Evolutionary conservation across 2,329 filamentous ascomycete genomes (phyloP), one percentile per base, ranked within the genome.

Genomic region (Pleurostoma richardsiae): DNA sequence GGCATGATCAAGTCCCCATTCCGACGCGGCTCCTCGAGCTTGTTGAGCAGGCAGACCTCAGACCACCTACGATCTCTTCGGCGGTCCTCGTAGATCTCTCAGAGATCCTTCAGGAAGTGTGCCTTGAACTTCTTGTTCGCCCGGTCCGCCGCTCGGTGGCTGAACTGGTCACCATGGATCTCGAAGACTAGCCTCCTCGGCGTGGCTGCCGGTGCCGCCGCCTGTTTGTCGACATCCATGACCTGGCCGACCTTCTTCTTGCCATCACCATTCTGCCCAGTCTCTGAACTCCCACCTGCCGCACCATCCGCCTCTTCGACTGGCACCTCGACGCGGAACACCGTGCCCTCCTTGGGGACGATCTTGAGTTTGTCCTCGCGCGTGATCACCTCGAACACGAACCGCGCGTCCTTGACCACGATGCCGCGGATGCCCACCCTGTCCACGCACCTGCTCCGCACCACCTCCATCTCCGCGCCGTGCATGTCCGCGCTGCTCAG

Each of bases 61-160:
- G 19, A 19, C 19, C 19, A 19, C 19, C 19, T 19, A 19, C 19
- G 19, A 19, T 19, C 19, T 19, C 19, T 19, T 19, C 19, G 19
- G 19, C 19, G 19, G 19, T 19, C 33, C 33, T 36, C 33, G 33
- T 36, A 36, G 33, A 19, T 19, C 19, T 19, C 45, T 86, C 72
- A 95, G 10, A 95, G 65, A 53, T 88, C 83, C 42, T 83, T 77
- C 52, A 90, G 73, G 58, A 88, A 90, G 62, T 92, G 90, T 61
- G 81, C 76, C 68, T 94, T 96, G 68, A 95, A 95, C 70, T 96
- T 97, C 69, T 83, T 90, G 58, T 87, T 95, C 42, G 90, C 89
- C 27, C 94, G 75, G 62, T 97, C 92, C 11, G 86, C 83, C 3
- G 92, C 84, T 8, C 90, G 78, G 54, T 85, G 82, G 73, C 90